Base-by-base conservation (phyloP, 345 rosid species). In the Raphanus sativus region DNA sequence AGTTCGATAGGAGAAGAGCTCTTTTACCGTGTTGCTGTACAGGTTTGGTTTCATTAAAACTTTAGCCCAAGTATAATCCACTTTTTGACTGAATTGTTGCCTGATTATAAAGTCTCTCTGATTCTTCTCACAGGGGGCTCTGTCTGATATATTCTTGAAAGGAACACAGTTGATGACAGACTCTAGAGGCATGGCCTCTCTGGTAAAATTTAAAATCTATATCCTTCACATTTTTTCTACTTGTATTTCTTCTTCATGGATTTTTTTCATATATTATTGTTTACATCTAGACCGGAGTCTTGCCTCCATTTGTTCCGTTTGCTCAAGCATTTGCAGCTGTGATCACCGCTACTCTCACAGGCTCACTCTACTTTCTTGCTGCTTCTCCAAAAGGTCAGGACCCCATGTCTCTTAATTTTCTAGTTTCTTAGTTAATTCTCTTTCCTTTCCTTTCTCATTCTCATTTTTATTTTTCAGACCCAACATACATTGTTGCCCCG, bases 1-100 rank as follows among this genome's bases (percentile, higher is more conserved):
- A 95, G 99, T 82, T 92, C 99, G 0, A 87, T 95, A 21, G 99
- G 99, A 65, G 99, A 95, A 86, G 99, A 95, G 87, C 98, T 95
- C 76, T 95, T 95, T 84, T 95, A 95, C 84, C 87, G 99, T 29
- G 97, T 90, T 64, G 98, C 99, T 50, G 89, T 95, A 62, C 99
- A 95, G 99, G 99, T 89, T 7, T 73, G 66, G 70, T 69, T 34
- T 63, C 68, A 6, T 26, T 21, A 5, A 65, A 21, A 48, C 54
- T 62, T 64, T 0, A 0, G 2, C 13, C 29, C 29, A 1, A 54
- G 33, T 71, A 24, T 1, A 66, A 45, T 45, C 33, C 60, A 70
- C 12, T 55, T 68, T 67, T 68, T 67, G 2, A 55, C 29, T 52
- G 50, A 36, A 21, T 55, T 54, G 38, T 32, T 29, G 16, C 71